These are phyloP conservation scores for Penicillium atrosanguineum DNA, from an alignment of 495 filamentous ascomycete genomes.

Conservation along the genomic window DNA sequence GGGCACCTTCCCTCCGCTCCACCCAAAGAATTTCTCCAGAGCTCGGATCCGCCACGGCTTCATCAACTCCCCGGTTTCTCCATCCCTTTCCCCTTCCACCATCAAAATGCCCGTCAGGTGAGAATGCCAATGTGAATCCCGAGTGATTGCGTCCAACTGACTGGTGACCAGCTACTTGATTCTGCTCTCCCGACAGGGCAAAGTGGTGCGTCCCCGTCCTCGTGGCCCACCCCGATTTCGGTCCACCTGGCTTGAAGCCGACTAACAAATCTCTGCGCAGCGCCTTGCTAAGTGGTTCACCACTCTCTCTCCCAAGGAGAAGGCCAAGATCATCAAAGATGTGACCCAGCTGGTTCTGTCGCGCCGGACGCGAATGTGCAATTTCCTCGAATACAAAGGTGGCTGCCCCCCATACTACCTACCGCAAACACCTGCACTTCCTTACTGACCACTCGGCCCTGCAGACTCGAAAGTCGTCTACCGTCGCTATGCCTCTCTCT, in stretches of 20 bases:
- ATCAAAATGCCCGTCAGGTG: slow-evolving; percentile 62
- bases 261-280: slow-evolving; percentile 48
- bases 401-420: slow-evolving; percentile 9
- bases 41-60: slow-evolving; percentile 24
- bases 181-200: slow-evolving; percentile 94
- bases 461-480: slow-evolving; percentile 97
- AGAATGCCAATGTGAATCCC: slow-evolving; percentile 15
- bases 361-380: slow-evolving; percentile 96
- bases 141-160: slow-evolving; percentile 28
- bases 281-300: slow-evolving; percentile 99
- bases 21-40: slow-evolving; percentile 41
- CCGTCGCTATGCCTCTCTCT: slow-evolving; percentile 96
- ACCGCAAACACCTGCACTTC: slow-evolving; percentile 1
- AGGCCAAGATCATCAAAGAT: slow-evolving; percentile 99
- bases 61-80: slow-evolving; percentile 16
- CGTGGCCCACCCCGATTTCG: slow-evolving; percentile 39
- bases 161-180: slow-evolving; percentile 77
- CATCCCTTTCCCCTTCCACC: slow-evolving; percentile 18
- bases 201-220: slow-evolving; percentile 73
- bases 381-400: slow-evolving; percentile 99
- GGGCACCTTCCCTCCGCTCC: slow-evolving; percentile 31
- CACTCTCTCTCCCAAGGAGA: slow-evolving; percentile 95
- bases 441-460: slow-evolving; percentile 11
- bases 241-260: slow-evolving; percentile 25
- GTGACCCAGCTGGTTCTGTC: slow-evolving; percentile 97